These are phyloP conservation scores for Calendula officinalis DNA, from an alignment of 129 eudicot species.

Conservation along the genomic window DNA sequence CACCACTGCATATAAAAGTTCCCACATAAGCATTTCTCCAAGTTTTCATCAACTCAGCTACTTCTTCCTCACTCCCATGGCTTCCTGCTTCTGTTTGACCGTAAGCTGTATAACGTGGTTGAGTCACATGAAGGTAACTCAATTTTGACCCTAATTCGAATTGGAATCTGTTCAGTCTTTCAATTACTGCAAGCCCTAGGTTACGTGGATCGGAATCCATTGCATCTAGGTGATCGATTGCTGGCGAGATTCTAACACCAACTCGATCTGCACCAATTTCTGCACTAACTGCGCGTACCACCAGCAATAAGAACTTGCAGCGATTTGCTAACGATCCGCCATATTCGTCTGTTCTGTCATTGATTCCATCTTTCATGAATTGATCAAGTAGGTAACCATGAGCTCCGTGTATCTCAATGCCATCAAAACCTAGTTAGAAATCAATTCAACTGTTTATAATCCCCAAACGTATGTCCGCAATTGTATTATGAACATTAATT, in stretches of 20 bases:
- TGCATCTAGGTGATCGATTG: conserved; percentile 92
- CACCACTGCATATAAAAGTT: conserved; percentile 79
- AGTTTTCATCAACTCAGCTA: conserved; percentile 49
- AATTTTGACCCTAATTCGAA: conserved; percentile 40
- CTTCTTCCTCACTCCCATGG: conserved; percentile 73
- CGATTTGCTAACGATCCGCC: conserved; percentile 82
- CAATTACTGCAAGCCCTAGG: conserved; percentile 71
- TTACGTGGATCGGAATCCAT: conserved; percentile 78
- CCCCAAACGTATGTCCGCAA: neutral
- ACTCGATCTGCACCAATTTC: conserved; percentile 72
- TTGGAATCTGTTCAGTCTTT: conserved; percentile 61
- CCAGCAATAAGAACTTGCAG: conserved; percentile 62
- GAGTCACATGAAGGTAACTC: conserved; percentile 81
- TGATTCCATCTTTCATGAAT: conserved; percentile 82
- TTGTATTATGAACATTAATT: neutral
- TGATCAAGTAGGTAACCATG: conserved; percentile 96
- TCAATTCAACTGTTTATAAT: neutral
- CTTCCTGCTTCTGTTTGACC: conserved; percentile 82
- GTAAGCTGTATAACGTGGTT: conserved; percentile 88
- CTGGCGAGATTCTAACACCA: conserved; percentile 84
- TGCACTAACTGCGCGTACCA: conserved; percentile 52
- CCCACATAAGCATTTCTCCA: conserved; percentile 64
- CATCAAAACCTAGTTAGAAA: conserved; percentile 66
- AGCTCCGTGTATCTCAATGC: conserved; percentile 93
- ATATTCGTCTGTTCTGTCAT: conserved; percentile 69